These are phyloP conservation scores for Phalaenopsis equestris DNA, from an alignment of 106 monocot genomes.

Conservation along the genomic window DNA sequence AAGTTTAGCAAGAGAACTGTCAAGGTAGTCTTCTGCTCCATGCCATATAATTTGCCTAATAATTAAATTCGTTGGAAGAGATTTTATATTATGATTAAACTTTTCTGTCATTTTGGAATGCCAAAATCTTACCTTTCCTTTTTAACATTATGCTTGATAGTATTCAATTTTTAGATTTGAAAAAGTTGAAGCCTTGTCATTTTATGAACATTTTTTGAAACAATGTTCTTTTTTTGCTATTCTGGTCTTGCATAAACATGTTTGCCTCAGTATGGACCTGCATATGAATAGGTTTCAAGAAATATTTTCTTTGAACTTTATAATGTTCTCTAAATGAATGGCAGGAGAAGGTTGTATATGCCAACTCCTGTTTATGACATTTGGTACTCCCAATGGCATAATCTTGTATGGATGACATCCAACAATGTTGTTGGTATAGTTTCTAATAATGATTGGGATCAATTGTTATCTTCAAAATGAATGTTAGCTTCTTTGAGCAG, in stretches of 20 bases:
- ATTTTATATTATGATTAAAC: background rate
- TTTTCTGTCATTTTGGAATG: background rate
- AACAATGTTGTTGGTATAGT: background rate
- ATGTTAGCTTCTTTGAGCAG: background rate
- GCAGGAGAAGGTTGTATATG: background rate
- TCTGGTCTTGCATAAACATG: background rate
- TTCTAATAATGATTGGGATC: background rate
- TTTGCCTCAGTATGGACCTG: background rate
- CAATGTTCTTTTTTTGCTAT: background rate
- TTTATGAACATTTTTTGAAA: background rate
- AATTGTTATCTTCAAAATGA: background rate
- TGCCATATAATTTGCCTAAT: background rate
- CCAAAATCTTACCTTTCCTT: background rate
- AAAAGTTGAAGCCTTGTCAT: background rate
- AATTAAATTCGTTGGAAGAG: background rate
- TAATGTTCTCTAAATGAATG: background rate
- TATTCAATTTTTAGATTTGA: background rate
- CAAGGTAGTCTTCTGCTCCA: conserved; percentile 35
- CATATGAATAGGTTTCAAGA: background rate
- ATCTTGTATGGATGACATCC: background rate
- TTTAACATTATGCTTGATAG: background rate
- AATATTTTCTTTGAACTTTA: background rate
- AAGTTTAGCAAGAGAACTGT: conserved; percentile 99
- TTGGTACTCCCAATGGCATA: background rate
- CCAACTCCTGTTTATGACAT: background rate